Evolutionary conservation across 2,329 filamentous ascomycete genomes (phyloP), one percentile per base, ranked within the genome.

Genomic region (Fusarium haematococcum): DNA sequence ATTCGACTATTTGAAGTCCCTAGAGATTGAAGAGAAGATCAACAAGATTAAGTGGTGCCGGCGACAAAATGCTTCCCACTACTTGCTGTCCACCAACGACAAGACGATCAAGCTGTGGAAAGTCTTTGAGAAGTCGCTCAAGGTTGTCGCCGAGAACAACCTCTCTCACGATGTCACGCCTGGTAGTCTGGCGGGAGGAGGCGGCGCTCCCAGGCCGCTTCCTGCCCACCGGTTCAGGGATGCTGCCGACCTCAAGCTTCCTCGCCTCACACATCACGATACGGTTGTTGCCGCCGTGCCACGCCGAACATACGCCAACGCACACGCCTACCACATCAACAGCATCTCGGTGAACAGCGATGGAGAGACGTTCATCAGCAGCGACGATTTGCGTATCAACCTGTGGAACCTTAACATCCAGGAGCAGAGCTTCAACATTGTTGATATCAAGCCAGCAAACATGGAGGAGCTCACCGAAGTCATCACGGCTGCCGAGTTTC

Each of bases 41-140:
- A 99, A 99, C 90, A 99, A 99, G 89, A 99, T 99, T 87, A 99
- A 98, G 85, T 99, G 97, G 97, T 99, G 97, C 85, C 92, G 94
- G 82, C 93, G 97, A 85, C 96, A 98, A 86, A 99, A 99, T 88
- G 94, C 96, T 71, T 98, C 97, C 65, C 97, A 99, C 86, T 99
- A 98, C 84, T 91, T 99, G 62, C 91, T 99, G 67, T 98, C 97
- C 50, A 99, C 97, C 79, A 99, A 99, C 83, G 97, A 99, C 88
- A 99, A 99, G 89, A 99, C 97, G 48, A 99, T 99, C 90, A 99
- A 99, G 88, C 88, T 99, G 77, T 99, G 97, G 97, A 99, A 99
- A 85, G 96, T 99, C 60, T 99, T 98, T 80, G 97, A 99, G 86
- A 99, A 99, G 88, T 98, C 96, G 64, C 90, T 99, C 81, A 98